Conservation (phyloP, 495 filamentous ascomycete species). For the Aeminium ludgeri region DNA sequence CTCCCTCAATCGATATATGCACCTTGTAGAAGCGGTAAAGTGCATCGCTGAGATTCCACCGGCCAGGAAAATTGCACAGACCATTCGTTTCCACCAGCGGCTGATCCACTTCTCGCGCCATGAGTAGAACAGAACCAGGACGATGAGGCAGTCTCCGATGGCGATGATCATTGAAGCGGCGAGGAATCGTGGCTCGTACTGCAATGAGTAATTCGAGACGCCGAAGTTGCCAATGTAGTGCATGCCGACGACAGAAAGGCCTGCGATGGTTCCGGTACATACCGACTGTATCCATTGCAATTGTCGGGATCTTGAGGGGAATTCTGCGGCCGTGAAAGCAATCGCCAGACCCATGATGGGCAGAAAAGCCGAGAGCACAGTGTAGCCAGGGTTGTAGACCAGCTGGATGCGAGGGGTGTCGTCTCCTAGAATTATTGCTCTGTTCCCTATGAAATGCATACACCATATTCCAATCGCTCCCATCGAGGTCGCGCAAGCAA, state of each 20-base stretch:
- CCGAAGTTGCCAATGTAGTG: slow-evolving; percentile 77
- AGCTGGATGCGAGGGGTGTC: slow-evolving; percentile 48
- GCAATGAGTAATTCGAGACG: slow-evolving; percentile 56
- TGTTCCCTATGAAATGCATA: slow-evolving; percentile 77
- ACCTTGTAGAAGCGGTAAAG: slow-evolving; percentile 65
- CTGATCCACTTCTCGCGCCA: slow-evolving; percentile 63
- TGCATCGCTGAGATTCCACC: slow-evolving; percentile 73
- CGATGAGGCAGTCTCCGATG: slow-evolving; percentile 45
- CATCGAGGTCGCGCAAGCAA: slow-evolving; percentile 57
- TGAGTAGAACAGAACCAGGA: slow-evolving; percentile 62
- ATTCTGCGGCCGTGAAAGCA: slow-evolving; percentile 48
- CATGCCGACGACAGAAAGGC: slow-evolving; percentile 68
- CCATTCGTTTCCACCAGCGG: slow-evolving; percentile 52
- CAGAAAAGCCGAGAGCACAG: slow-evolving; percentile 62
- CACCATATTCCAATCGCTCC: slow-evolving; percentile 71
- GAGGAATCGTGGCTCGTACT: slow-evolving; percentile 41
- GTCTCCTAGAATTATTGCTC: slow-evolving; percentile 51
- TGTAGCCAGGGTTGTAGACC: slow-evolving; percentile 54
- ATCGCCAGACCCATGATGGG: slow-evolving; percentile 56
- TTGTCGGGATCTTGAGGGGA: slow-evolving; percentile 2
- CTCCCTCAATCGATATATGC: slow-evolving; percentile 37
- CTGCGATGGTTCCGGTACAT: slow-evolving; percentile 49
- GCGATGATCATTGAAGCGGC: slow-evolving; percentile 56
- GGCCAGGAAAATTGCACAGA: slow-evolving; percentile 51
- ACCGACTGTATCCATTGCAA: slow-evolving; percentile 13